phyloP scores from a whole-genome alignment of 2,329 filamentous ascomycete species.

The Botrytis fabae region DNA sequence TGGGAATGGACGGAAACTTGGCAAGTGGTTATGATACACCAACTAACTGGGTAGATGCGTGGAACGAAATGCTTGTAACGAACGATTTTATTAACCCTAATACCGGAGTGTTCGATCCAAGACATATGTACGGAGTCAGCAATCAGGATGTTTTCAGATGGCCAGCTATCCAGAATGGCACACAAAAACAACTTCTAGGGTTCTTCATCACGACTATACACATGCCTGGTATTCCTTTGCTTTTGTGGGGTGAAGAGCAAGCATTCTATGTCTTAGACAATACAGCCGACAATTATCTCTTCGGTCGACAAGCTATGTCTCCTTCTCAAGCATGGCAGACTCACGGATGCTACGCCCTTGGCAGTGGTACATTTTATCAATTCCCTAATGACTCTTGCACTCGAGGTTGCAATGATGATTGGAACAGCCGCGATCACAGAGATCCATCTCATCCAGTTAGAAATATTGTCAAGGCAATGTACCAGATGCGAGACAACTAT shows the following conservation, averaged over 20 bases:
- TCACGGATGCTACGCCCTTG: slow-evolving; percentile 62
- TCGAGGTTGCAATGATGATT: slow-evolving; percentile 57
- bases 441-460: slow-evolving; percentile 62
- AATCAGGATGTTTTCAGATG: slow-evolving; percentile 68
- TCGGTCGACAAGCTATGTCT: slow-evolving; percentile 63
- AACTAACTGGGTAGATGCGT: slow-evolving; percentile 52
- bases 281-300: slow-evolving; percentile 64
- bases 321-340: slow-evolving; percentile 62
- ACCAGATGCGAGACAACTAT: slow-evolving; percentile 56
- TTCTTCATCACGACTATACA: slow-evolving; percentile 59
- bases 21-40: slow-evolving; percentile 54
- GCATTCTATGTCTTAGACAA: slow-evolving; percentile 64
- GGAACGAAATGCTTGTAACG: slow-evolving; percentile 56
- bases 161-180: slow-evolving; percentile 59
- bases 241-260: slow-evolving; percentile 67
- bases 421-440: slow-evolving; percentile 59
- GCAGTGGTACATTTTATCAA: slow-evolving; percentile 56
- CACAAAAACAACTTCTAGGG: slow-evolving; percentile 57
- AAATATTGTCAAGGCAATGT: slow-evolving; percentile 62
- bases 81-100: slow-evolving; percentile 62
- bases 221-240: slow-evolving; percentile 59
- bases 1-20: slow-evolving; percentile 58
- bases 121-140: slow-evolving; percentile 63
- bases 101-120: slow-evolving; percentile 61
- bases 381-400: slow-evolving; percentile 57